A percentile compares a stretch with the other conserved stretches of the same genome.
Evolutionary conservation across 2,329 filamentous ascomycete genomes (phyloP).

Genomic region (Cordyceps javanica): DNA sequence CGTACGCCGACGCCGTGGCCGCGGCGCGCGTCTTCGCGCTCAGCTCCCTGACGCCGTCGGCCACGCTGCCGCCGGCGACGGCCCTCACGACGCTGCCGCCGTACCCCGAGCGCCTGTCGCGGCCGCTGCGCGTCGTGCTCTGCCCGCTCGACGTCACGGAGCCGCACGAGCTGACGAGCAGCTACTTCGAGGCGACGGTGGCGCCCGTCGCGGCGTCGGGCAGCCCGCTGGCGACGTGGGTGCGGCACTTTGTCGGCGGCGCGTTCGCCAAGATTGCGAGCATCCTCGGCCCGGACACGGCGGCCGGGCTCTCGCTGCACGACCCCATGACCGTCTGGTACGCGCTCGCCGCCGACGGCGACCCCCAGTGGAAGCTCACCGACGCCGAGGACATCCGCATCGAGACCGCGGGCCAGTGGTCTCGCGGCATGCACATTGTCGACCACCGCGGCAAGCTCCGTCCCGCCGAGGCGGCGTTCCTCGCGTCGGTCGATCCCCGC

Average conservation of each 20-base stretch:
- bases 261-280: constrained; percentile 63
- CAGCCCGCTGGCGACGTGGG: constrained; percentile 70
- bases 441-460: constrained; percentile 62
- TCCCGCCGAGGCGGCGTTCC: constrained; percentile 36
- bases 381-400: constrained; percentile 75
- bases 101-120: constrained; percentile 60
- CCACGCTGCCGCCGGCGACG: constrained; percentile 71
- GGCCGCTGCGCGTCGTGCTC: constrained; percentile 58
- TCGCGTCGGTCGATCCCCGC: constrained; percentile 34
- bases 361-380: constrained; percentile 52
- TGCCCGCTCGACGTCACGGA: constrained; percentile 76
- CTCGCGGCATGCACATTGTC: constrained; percentile 79
- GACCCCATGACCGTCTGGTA: constrained; percentile 79
- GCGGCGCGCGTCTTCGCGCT: constrained; percentile 72
- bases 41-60: constrained; percentile 64
- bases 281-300: constrained; percentile 51
- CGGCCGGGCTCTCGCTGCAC: constrained; percentile 62
- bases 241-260: constrained; percentile 63
- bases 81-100: constrained; percentile 43
- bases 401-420: constrained; percentile 92
- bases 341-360: constrained; percentile 49
- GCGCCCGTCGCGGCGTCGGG: constrained; percentile 50
- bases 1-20: constrained; percentile 78
- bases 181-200: constrained; percentile 52
- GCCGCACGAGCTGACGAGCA: constrained; percentile 57